Evolutionary conservation across 2,329 filamentous ascomycete genomes (phyloP), one percentile per base, ranked within the genome.

Genomic region (Acrocalymma vagum): DNA sequence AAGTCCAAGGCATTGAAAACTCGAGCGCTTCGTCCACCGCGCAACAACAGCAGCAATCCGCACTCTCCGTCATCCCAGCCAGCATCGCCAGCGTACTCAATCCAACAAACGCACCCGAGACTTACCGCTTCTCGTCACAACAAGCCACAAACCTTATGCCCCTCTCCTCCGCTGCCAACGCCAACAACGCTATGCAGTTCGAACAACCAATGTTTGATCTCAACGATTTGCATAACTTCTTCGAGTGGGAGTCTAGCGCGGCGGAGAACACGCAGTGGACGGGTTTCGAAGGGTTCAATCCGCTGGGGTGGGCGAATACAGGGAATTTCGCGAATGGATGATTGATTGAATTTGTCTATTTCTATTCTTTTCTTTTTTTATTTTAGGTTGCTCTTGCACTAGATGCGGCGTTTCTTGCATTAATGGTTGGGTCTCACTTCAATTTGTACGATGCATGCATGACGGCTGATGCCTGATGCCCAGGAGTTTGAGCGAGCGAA

Each of bases 161-260:
- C 4, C 36, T 38, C 2, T 44, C 58, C 15, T 53, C 55, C 15
- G 47, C 52, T 0, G 45, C 42, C 2, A 40, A 45, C 13, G 40
- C 52, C 9, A 43, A 51, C 6, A 23, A 30, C 6, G 41, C 38
- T 4, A n/a, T n/a, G n/a, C n/a, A n/a, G n/a, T 37, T 53, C 1
- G 60, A 64, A 6, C 60, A 60, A 16, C 60, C 59, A 9, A 59
- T 64, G 29, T 63, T 65, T 24, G 60, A 65, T 17, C 45, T 65
- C 3, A 59, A 65, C 16, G 60, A 64, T 31, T 27, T 65, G 3
- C 62, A 65, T 17, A 64, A 65, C 14, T 65, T 65, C 38, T 65
- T 65, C 34, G 58, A 62, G 15, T 64, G 60, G 60, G 57, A 60
- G 14, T 55, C 54, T 15, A 59, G 38, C 21, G 50, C 51, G 10